Evolutionary conservation across 2,329 filamentous ascomycete species (phyloP), one percentile per base, ranked within the genome.

Genomic region (Fusarium anthophilum): DNA sequence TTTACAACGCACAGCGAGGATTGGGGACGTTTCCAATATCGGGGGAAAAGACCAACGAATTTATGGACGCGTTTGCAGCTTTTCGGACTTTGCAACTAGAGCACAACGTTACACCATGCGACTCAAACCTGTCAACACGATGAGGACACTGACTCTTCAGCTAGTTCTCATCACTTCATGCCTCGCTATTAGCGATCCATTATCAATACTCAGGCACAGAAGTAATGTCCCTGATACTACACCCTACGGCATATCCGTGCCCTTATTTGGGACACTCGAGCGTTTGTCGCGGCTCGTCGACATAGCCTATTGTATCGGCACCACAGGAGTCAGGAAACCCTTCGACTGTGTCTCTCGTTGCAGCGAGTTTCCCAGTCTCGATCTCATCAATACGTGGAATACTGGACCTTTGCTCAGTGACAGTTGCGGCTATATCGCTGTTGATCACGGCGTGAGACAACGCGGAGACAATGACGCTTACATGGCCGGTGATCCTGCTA

Each of bases 221-320:
- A 50, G 66, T 22, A 50, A 48, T 28, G 37, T 13, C 10, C 38
- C 37, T 26, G 13, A 18, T 30, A 28, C 57, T 32, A 39, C 24
- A 30, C 50, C 91, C 93, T 9, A 79, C 83, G 35, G 79, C 86
- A 30, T 87, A 63, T 75, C 73, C 22, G 41, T 73, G 14, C 14
- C 66, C 5, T 69, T 98, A 70, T 98, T 97, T 83, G 85, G 89
- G 66, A 91, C 94, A 24, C 90, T 99, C 20, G 95, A 98, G 82
- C 93, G 97, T 78, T 87, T 96, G 63, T 91, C 96, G n/a, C 92
- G 95, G 61, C 89, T 98, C 32, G 96, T 98, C 72, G 96, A 99
- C 81, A 96, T 98, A 68, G 87, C 94, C 54, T 98, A 98, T 84
- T 99, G 96, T 82, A 93, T 98, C 66, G 95, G 95, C 70, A 91